Percentiles rank a stretch among this genome's conserved stretches.
These are phyloP conservation scores for Moesziomyces sp. DNA, from an alignment of 1,284 basidiomycete genomes.

Conservation along the genomic window DNA sequence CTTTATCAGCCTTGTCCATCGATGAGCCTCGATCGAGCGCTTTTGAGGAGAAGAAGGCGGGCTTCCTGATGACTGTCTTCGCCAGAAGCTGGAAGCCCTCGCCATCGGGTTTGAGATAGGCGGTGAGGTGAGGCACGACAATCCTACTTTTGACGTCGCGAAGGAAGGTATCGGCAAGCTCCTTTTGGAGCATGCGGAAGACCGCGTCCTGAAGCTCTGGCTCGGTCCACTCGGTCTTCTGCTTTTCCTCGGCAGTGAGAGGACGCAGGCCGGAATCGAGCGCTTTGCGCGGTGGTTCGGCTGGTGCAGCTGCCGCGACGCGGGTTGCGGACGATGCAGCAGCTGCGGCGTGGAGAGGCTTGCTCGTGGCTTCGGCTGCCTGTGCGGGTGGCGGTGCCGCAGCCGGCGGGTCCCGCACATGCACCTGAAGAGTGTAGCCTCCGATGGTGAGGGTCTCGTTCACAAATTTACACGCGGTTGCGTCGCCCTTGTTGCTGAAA, in stretches of 20 bases:
- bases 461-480: constrained; percentile 44
- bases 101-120: constrained; percentile 72
- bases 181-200: constrained; percentile 74
- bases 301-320: neutral
- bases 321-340: neutral
- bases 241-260: constrained; percentile 26
- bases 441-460: constrained; percentile 42
- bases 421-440: constrained; percentile 46
- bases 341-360: neutral
- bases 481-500: constrained; percentile 43
- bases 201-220: constrained; percentile 76
- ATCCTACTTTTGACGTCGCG: constrained; percentile 78
- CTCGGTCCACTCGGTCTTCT: constrained; percentile 73
- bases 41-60: neutral
- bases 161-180: constrained; percentile 75
- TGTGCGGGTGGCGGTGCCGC: neutral
- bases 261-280: constrained; percentile 35
- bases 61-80: constrained; percentile 20
- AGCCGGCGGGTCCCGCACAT: constrained; percentile 26
- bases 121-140: constrained; percentile 73
- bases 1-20: constrained; percentile 1
- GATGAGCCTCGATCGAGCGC: constrained; percentile 1
- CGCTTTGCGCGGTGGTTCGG: constrained; percentile 3
- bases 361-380: neutral
- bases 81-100: constrained; percentile 61